Percentiles rank a stretch among this genome's conserved stretches.
Conservation (phyloP, 164 flowering plant species). For the Kalanchoe fedtschenkoi region DNA sequence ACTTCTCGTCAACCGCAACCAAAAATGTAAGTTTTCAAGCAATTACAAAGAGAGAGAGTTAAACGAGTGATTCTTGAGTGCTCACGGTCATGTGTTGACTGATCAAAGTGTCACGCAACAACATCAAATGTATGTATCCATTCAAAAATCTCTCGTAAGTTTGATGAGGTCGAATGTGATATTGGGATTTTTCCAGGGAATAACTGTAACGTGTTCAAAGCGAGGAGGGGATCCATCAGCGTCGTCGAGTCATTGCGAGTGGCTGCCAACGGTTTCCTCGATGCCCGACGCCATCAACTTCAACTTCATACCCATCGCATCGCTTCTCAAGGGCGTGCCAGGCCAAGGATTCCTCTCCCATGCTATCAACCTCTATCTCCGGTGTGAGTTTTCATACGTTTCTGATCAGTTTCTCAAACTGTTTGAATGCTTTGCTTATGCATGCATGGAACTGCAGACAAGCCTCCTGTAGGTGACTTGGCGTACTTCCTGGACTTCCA, state of each 20-base stretch:
- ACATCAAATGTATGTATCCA: too few relatives aligned
- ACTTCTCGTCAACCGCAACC: slow-evolving; percentile 30
- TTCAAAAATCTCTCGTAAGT: too few relatives aligned
- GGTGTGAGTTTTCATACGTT: slow-evolving; percentile 36
- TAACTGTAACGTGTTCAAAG: slow-evolving; percentile 41
- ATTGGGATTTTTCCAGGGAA: slow-evolving; percentile 8
- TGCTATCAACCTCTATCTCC: slow-evolving; percentile 79
- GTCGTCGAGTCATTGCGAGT: slow-evolving; percentile 43
- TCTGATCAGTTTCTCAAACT: neutral
- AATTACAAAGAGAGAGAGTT: too few relatives aligned
- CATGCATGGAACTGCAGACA: slow-evolving; percentile 32
- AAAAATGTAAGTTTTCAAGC: slow-evolving; percentile 79
- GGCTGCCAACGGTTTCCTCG: slow-evolving; percentile 70
- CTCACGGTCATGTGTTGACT: too few relatives aligned
- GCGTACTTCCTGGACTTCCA: slow-evolving; percentile 63
- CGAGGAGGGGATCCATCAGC: slow-evolving; percentile 61
- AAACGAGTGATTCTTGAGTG: too few relatives aligned
- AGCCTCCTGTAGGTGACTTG: slow-evolving; percentile 62
- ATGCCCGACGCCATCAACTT: slow-evolving; percentile 60
- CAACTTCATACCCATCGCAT: slow-evolving; percentile 73
- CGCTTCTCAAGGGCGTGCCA: slow-evolving; percentile 63
- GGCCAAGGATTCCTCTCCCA: slow-evolving; percentile 71
- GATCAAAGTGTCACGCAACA: too few relatives aligned
- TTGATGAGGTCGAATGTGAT: too few relatives aligned
- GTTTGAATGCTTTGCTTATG: neutral